phyloP scores from a whole-genome alignment of 2,329 filamentous ascomycete species.

The Elsinoe ampelina region DNA sequence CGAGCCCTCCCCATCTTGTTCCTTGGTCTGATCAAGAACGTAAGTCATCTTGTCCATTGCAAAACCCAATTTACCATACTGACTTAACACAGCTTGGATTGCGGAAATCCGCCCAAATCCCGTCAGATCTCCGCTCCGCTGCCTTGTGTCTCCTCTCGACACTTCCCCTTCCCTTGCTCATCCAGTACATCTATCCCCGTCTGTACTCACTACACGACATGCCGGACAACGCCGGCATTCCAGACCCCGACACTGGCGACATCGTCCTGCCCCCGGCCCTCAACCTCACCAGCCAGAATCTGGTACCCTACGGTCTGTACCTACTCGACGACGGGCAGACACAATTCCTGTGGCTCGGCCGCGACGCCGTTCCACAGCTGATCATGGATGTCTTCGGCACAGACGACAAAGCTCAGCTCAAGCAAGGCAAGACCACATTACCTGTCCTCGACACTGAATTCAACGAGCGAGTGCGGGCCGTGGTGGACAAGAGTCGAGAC shows the following conservation, averaged over 20 bases:
- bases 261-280: constrained; percentile 76
- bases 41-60: constrained; percentile 37
- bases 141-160: constrained; percentile 92
- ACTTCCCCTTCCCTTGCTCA: constrained; percentile 75
- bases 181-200: constrained; percentile 69
- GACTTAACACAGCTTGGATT: constrained; percentile 52
- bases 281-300: constrained; percentile 79
- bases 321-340: constrained; percentile 95
- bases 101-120: constrained; percentile 86
- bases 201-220: constrained; percentile 85
- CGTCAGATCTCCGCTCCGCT: constrained; percentile 84
- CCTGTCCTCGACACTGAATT: constrained; percentile 92
- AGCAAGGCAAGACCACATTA: constrained; percentile 80
- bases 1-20: constrained; percentile 83
- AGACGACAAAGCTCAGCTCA: constrained; percentile 70
- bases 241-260: constrained; percentile 76
- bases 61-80: constrained; percentile 14
- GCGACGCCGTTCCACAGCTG: constrained; percentile 84
- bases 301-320: constrained; percentile 86
- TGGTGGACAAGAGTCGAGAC: constrained; percentile 86
- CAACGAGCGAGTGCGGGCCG: constrained; percentile 83
- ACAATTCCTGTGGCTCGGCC: constrained; percentile 93
- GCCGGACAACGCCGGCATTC: constrained; percentile 83
- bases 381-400: constrained; percentile 85
- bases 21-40: constrained; percentile 90